Percentiles rank a stretch among this genome's conserved stretches.
Conservation (phyloP, 2,329 filamentous ascomycete species). For the Xylaria sp. region DNA sequence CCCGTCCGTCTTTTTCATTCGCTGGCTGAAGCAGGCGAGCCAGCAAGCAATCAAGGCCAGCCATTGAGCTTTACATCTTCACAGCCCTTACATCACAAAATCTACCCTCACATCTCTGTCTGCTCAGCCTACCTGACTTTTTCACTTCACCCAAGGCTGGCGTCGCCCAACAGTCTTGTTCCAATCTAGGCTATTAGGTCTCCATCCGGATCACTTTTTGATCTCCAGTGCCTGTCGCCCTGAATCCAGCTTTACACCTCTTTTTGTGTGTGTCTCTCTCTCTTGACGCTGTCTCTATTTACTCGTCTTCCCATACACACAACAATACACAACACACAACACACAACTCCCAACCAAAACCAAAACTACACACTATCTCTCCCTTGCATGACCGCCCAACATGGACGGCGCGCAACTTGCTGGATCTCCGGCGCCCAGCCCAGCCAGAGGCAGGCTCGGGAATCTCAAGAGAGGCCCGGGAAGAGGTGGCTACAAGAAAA, state of each 20-base stretch:
- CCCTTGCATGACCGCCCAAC: slow-evolving; percentile 42
- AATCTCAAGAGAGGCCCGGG: slow-evolving; percentile 39
- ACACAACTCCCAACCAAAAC: slow-evolving; percentile 9
- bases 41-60: slow-evolving; percentile 17
- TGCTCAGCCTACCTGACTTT: background rate
- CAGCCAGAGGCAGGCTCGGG: slow-evolving; percentile 46
- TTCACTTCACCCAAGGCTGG: slow-evolving; percentile 3
- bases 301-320: slow-evolving; percentile 5
- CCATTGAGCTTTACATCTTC: slow-evolving; percentile 13
- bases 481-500: slow-evolving; percentile 44
- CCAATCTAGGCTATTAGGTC: slow-evolving; percentile 6
- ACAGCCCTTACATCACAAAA: slow-evolving; percentile 1
- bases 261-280: background rate
- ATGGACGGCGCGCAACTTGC: slow-evolving; percentile 47
- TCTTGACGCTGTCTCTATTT: background rate
- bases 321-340: slow-evolving; percentile 9
- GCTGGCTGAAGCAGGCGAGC: slow-evolving; percentile 22
- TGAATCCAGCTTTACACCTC: slow-evolving; percentile 9
- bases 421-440: slow-evolving; percentile 49
- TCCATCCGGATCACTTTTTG: slow-evolving; percentile 11
- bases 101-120: slow-evolving; percentile 1
- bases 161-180: slow-evolving; percentile 14
- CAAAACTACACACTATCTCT: slow-evolving; percentile 20
- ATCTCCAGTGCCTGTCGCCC: slow-evolving; percentile 7
- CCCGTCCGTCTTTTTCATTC: slow-evolving; percentile 27